A percentile compares a stretch with the other conserved stretches of the same genome.
These are phyloP conservation scores for Barnettozyma wickerhamii DNA, from an alignment of 805 yeast genomes.

Conservation along the genomic window DNA sequence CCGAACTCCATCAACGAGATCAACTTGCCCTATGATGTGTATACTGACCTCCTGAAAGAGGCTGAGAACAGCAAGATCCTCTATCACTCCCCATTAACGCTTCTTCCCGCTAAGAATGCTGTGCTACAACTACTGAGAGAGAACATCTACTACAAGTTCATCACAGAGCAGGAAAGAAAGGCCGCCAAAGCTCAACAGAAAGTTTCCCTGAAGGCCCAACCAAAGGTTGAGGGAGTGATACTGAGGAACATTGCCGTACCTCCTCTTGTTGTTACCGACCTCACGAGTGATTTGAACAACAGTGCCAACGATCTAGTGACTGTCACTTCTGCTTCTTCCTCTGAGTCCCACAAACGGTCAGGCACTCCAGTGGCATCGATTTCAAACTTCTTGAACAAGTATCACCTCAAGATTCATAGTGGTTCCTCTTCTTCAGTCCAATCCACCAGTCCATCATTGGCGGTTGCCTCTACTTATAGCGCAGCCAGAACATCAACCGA, in stretches of 20 bases:
- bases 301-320: background rate
- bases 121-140: conserved; percentile 29
- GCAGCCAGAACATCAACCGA: background rate
- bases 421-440: conserved; percentile 4
- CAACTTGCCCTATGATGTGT: conserved; percentile 40
- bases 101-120: conserved; percentile 29
- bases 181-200: conserved; percentile 9
- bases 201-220: too few species aligned
- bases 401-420: conserved; percentile 11
- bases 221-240: too few species aligned
- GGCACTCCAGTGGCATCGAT: conserved; percentile 9
- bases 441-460: background rate
- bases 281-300: background rate
- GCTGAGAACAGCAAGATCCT: conserved; percentile 22
- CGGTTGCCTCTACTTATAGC: background rate
- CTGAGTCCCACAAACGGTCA: conserved; percentile 2
- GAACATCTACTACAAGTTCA: conserved; percentile 29
- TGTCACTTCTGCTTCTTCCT: conserved; percentile 1
- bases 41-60: conserved; percentile 27
- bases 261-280: background rate
- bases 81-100: conserved; percentile 29
- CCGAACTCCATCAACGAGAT: conserved; percentile 44
- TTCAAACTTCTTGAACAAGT: conserved; percentile 16
- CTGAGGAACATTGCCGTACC: too few species aligned
- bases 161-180: conserved; percentile 20